A percentile compares a stretch with the other conserved stretches of the same genome.
phyloP scores from a whole-genome alignment of 352 stramenopile species.

The Phytophthora boehmeriae region DNA sequence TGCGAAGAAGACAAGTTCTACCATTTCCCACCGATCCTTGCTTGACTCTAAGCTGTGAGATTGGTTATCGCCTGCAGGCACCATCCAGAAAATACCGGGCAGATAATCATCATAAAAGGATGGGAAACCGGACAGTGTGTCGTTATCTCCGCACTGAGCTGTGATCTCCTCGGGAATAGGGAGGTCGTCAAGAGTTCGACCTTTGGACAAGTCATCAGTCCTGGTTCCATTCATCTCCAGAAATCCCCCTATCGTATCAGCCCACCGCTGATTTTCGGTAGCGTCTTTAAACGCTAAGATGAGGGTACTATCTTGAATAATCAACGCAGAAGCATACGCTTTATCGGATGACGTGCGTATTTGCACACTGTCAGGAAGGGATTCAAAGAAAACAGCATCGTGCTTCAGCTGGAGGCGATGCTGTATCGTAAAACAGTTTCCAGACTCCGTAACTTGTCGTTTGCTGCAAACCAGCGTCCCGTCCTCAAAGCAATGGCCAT shows the following conservation, averaged over 20 bases:
- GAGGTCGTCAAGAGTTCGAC: constrained; percentile 26
- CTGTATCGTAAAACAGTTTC: constrained; percentile 23
- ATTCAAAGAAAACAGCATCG: constrained; percentile 47
- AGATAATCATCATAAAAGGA: constrained; percentile 58
- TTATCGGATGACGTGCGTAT: constrained; percentile 12
- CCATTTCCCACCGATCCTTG: constrained; percentile 36
- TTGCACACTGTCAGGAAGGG: constrained; percentile 32
- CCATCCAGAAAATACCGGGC: constrained; percentile 54
- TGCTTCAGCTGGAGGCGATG: constrained; percentile 40
- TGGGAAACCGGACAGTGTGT: constrained; percentile 32
- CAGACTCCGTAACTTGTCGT: constrained; percentile 6
- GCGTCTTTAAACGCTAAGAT: constrained; percentile 29
- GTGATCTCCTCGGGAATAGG: constrained; percentile 33
- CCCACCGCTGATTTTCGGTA: constrained; percentile 31
- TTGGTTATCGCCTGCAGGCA: neutral
- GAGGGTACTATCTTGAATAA: constrained; percentile 27
- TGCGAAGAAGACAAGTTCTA: constrained; percentile 46
- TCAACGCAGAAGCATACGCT: constrained; percentile 27
- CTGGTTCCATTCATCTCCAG: constrained; percentile 43
- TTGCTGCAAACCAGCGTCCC: constrained; percentile 40
- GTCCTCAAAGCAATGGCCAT: constrained; percentile 45
- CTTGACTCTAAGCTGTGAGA: constrained; percentile 4
- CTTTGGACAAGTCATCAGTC: constrained; percentile 26
- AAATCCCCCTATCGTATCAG: constrained; percentile 35
- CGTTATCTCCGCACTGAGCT: constrained; percentile 10